Percentiles rank a stretch among this genome's conserved stretches.
Evolutionary conservation across 2,329 filamentous ascomycete genomes (phyloP).

Genomic region (Ceratocystis albifundus): DNA sequence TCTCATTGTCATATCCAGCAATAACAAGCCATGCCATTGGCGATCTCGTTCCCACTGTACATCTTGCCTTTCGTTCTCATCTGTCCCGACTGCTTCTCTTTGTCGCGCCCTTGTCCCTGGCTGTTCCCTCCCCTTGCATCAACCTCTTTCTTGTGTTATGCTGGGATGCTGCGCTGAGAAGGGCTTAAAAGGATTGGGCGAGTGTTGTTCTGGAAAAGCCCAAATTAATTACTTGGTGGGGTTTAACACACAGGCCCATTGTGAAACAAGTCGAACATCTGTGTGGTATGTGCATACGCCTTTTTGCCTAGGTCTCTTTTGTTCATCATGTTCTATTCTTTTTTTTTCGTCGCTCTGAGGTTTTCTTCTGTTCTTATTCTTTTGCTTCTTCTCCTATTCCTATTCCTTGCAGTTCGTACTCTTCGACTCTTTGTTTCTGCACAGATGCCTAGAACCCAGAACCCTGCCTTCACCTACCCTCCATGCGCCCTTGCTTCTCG

Average conservation of each 20-base stretch:
- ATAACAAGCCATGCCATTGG: no score
- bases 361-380: neutral
- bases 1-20: no score
- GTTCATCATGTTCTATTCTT: neutral
- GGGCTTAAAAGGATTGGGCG: neutral
- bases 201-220: constrained; percentile 2
- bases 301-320: neutral
- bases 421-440: neutral
- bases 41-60: no score
- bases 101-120: neutral
- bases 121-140: neutral
- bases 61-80: neutral
- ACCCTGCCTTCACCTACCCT: neutral
- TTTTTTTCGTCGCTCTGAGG: neutral
- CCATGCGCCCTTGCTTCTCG: neutral
- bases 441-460: neutral
- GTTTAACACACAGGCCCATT: neutral
- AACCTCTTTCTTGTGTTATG: neutral
- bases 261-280: constrained; percentile 4
- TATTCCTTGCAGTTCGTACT: neutral
- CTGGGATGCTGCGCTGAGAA: neutral
- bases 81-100: neutral
- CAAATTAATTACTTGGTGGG: neutral
- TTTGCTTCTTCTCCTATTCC: constrained; percentile 5
- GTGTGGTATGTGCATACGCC: neutral